Evolutionary conservation across 2,329 filamentous ascomycete species (phyloP).

Genomic region (Pseudogymnoascus sp.): DNA sequence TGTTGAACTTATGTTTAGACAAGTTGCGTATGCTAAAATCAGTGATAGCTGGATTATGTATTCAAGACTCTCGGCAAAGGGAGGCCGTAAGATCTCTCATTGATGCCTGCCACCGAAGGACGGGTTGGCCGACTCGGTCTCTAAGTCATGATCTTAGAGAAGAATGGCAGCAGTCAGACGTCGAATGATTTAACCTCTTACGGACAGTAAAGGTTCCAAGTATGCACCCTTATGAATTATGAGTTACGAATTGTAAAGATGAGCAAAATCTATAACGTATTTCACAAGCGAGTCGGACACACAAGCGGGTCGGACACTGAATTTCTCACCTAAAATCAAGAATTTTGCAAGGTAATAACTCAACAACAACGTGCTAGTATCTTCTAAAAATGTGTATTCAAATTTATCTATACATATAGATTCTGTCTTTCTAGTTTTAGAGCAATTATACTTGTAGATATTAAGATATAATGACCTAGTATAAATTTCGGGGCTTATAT

Average conservation of each 20-base stretch:
- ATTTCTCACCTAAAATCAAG: too few species aligned
- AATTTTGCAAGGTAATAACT: too few species aligned
- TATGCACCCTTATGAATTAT: background rate
- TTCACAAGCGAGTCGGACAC: too few species aligned
- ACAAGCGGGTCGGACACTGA: too few species aligned
- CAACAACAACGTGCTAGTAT: too few species aligned
- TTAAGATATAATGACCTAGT: too few species aligned
- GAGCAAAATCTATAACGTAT: background rate
- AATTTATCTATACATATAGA: too few species aligned
- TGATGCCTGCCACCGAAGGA: slow-evolving; percentile 29
- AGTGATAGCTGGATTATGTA: slow-evolving; percentile 32
- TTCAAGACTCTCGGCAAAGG: slow-evolving; percentile 30
- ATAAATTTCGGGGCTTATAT: too few species aligned
- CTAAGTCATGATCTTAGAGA: slow-evolving; percentile 24
- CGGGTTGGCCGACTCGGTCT: slow-evolving; percentile 33
- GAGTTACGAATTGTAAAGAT: background rate
- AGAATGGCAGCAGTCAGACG: slow-evolving; percentile 22
- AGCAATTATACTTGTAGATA: too few species aligned
- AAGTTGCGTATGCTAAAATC: background rate
- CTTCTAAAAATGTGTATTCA: too few species aligned
- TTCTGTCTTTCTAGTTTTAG: too few species aligned
- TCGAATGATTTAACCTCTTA: background rate
- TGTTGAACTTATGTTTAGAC: background rate
- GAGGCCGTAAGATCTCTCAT: slow-evolving; percentile 32
- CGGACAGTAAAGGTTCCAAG: background rate